These are phyloP conservation scores for Pneumocystis sp. DNA, from an alignment of 1,139 yeast species.

Conservation along the genomic window DNA sequence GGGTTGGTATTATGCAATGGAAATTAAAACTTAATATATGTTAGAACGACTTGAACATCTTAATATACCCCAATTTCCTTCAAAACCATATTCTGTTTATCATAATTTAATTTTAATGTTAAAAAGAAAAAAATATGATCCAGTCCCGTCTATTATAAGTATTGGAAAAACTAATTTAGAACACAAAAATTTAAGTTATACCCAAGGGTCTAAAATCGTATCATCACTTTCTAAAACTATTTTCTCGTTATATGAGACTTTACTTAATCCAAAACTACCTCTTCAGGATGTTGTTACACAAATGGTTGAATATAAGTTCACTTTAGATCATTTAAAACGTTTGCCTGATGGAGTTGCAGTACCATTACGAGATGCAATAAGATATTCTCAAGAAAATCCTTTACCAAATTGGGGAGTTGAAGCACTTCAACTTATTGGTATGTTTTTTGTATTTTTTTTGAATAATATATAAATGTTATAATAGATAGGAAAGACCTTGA, in stretches of 20 bases:
- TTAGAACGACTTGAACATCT: slow-evolving; percentile 7
- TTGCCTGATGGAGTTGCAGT: slow-evolving; percentile 58
- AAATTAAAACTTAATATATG: slow-evolving; percentile 3
- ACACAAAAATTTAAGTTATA: neutral
- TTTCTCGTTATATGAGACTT: neutral
- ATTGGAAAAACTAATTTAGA: neutral
- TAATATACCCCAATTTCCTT: slow-evolving; percentile 6
- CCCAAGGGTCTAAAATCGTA: neutral
- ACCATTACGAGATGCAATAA: slow-evolving; percentile 38
- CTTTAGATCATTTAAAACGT: slow-evolving; percentile 25
- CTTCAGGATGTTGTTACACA: slow-evolving; percentile 1
- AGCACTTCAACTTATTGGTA: slow-evolving; percentile 45
- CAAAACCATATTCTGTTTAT: slow-evolving; percentile 2
- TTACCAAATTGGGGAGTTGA: slow-evolving; percentile 23
- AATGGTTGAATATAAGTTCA: neutral
- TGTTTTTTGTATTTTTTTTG: neutral
- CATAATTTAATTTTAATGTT: slow-evolving; percentile 4
- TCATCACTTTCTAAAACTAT: neutral
- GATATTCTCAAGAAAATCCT: slow-evolving; percentile 42
- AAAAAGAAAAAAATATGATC: slow-evolving; percentile 6
- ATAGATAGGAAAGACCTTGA: neutral
- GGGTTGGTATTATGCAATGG: neutral
- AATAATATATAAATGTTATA: neutral
- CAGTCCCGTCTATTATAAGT: slow-evolving; percentile 7
- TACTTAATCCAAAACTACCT: neutral